phyloP scores from a whole-genome alignment of 768 basidiomycete genomes.

The Lactarius akahatsu region DNA sequence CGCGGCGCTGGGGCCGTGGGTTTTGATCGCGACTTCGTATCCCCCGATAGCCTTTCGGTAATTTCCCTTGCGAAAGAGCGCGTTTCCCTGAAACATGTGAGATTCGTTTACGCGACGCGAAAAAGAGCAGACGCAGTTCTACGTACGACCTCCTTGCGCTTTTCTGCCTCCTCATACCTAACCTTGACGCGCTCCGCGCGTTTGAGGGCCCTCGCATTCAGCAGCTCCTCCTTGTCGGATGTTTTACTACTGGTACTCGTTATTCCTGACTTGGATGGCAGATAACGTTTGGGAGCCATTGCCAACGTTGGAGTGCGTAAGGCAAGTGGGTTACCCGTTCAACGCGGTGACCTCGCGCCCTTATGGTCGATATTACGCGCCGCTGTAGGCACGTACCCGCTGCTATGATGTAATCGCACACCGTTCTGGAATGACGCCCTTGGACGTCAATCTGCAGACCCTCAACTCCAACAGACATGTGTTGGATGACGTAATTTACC shows the following conservation, averaged over 20 bases:
- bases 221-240: not conserved
- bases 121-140: not conserved
- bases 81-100: slow-evolving; percentile 43
- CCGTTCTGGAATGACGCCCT: too few relatives aligned
- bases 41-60: slow-evolving; percentile 41
- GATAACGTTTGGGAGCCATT: not conserved
- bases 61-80: slow-evolving; percentile 40
- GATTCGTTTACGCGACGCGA: not conserved
- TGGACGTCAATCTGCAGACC: too few relatives aligned
- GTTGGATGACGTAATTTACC: not conserved
- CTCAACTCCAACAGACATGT: too few relatives aligned
- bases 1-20: slow-evolving; percentile 41
- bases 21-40: slow-evolving; percentile 42
- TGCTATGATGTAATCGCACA: too few relatives aligned
- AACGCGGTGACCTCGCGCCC: not conserved
- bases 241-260: not conserved
- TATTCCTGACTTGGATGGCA: not conserved
- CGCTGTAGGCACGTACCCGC: too few relatives aligned
- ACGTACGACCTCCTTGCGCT: slow-evolving; percentile 14
- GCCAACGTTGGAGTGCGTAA: not conserved
- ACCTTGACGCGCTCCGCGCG: slow-evolving; percentile 3
- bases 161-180: slow-evolving; percentile 7
- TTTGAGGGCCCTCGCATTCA: slow-evolving; percentile 6
- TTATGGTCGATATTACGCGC: not conserved
- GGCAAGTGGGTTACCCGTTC: not conserved